Conservation (phyloP, 441 rosid species). For the Gossypium lobatum region DNA sequence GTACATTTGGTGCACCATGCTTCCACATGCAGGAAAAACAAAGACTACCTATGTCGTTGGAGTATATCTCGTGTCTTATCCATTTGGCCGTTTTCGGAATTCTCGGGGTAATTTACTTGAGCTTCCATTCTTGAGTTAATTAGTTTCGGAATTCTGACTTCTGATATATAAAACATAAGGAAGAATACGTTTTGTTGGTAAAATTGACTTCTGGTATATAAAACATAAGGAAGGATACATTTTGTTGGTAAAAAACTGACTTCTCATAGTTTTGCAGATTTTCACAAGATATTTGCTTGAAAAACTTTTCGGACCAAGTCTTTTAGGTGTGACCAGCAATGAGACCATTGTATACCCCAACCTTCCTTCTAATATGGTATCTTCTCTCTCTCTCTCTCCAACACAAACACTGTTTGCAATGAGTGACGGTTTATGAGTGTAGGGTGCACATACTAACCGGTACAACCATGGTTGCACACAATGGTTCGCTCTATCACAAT, state of each 20-base stretch:
- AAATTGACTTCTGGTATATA: slow-evolving; percentile 1
- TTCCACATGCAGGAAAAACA: slow-evolving; percentile 32
- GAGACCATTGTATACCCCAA: slow-evolving; percentile 58
- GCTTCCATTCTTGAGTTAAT: slow-evolving; percentile 1
- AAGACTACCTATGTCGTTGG: slow-evolving; percentile 43
- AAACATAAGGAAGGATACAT: background rate
- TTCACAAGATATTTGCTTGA: slow-evolving; percentile 65
- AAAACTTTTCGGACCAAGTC: slow-evolving; percentile 68
- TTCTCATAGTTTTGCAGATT: slow-evolving; percentile 40
- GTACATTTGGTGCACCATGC: background rate
- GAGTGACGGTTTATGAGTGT: background rate
- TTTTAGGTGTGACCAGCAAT: slow-evolving; percentile 58
- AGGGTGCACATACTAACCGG: background rate
- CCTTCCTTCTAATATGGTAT: slow-evolving; percentile 92
- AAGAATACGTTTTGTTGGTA: slow-evolving; percentile 1
- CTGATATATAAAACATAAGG: background rate
- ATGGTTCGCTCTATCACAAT: background rate
- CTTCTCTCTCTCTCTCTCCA: slow-evolving; percentile 12
- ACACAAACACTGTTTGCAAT: background rate
- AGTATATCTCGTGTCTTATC: slow-evolving; percentile 50
- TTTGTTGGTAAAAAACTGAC: slow-evolving; percentile 9
- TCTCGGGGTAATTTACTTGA: slow-evolving; percentile 57
- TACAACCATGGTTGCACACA: background rate
- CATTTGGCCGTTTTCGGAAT: slow-evolving; percentile 83
- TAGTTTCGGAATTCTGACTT: background rate